phyloP scores from a whole-genome alignment of 495 filamentous ascomycete genomes.

The Collariella sp. region DNA sequence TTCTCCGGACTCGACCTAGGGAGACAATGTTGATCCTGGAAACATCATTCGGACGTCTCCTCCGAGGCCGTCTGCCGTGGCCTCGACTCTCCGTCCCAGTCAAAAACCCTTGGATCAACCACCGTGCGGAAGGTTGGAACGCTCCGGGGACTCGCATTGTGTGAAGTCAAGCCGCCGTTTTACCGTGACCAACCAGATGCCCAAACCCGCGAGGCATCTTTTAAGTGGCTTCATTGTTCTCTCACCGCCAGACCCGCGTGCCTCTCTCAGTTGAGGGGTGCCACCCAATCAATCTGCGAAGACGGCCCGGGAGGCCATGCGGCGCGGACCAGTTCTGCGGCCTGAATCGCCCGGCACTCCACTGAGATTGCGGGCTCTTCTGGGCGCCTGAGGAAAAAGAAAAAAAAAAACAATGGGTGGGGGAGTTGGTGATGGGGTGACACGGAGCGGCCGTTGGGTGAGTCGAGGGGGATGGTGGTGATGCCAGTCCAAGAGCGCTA shows the following conservation, averaged over 20 bases:
- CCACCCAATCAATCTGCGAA: background rate
- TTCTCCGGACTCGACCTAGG: too few species aligned
- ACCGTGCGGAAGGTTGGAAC: too few species aligned
- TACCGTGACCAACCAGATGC: background rate
- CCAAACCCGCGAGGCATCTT: background rate
- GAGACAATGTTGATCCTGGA: too few species aligned
- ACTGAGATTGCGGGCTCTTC: background rate
- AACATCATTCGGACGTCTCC: too few species aligned
- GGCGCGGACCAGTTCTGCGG: background rate
- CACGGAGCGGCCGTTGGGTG: background rate
- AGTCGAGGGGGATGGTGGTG: too few species aligned
- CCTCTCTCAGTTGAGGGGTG: background rate
- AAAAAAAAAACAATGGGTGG: background rate
- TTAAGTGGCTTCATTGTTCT: background rate
- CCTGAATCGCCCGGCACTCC: background rate
- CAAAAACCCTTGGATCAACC: too few species aligned
- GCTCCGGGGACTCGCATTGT: too few species aligned
- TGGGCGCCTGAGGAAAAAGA: background rate
- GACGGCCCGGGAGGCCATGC: background rate
- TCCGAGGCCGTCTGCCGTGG: too few species aligned
- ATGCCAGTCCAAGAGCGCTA: background rate
- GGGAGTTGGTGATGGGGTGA: background rate
- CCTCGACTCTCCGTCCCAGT: too few species aligned
- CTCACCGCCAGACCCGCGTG: slow-evolving; percentile 2
- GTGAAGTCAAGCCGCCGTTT: background rate